A percentile compares a stretch with the other conserved stretches of the same genome.
phyloP scores from a whole-genome alignment of 2,329 filamentous ascomycete genomes.

The Fusarium virguliforme region DNA sequence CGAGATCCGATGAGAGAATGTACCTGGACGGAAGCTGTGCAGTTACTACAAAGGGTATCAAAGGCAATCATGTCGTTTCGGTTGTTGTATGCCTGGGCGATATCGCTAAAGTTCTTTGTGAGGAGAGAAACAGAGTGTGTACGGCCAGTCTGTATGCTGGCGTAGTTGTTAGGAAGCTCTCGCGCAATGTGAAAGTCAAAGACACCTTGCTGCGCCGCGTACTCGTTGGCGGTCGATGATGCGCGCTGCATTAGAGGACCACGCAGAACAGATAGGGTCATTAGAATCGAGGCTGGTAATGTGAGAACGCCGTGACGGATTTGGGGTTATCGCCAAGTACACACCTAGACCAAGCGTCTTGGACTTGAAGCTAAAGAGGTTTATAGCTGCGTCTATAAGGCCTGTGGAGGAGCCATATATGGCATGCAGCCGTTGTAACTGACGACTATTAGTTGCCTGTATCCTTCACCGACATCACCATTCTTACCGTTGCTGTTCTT shows the following conservation, averaged over 20 bases:
- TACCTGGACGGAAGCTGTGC: conserved; percentile 32
- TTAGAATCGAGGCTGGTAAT: conserved; percentile 34
- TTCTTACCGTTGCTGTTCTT: conserved; percentile 39
- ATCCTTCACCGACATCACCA: too few species aligned
- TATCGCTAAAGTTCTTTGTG: conserved; percentile 42
- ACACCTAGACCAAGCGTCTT: conserved; percentile 41
- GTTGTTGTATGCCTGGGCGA: conserved; percentile 42
- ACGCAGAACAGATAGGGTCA: conserved; percentile 43
- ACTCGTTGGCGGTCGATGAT: conserved; percentile 37
- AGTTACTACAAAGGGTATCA: conserved; percentile 35
- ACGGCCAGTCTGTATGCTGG: conserved; percentile 39
- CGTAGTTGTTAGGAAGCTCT: conserved; percentile 38
- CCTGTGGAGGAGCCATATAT: conserved; percentile 44
- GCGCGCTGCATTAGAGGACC: conserved; percentile 43
- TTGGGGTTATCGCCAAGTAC: background rate
- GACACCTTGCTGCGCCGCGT: conserved; percentile 14
- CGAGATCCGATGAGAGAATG: background rate
- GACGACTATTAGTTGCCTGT: background rate
- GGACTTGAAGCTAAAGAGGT: conserved; percentile 37
- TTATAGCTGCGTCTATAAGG: conserved; percentile 33
- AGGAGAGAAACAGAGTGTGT: conserved; percentile 33
- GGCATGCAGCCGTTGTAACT: conserved; percentile 40
- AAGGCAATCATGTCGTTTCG: conserved; percentile 36
- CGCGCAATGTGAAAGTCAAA: conserved; percentile 41
- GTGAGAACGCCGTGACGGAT: background rate